These are phyloP conservation scores for Nakaseomyces uthaithaninus DNA, from an alignment of 1,139 yeast genomes.

Conservation along the genomic window DNA sequence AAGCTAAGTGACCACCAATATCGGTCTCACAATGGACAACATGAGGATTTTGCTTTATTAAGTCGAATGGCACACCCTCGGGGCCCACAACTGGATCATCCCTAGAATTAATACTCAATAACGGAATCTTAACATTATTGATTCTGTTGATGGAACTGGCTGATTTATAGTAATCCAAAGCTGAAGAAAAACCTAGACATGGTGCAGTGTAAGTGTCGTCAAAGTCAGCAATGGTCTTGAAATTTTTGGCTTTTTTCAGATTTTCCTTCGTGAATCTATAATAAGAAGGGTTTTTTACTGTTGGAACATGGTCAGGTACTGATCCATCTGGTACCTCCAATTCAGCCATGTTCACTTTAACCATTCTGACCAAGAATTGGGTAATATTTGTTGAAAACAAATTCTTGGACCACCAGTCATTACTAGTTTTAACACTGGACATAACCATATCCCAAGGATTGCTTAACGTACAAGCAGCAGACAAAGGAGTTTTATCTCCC, in stretches of 20 bases:
- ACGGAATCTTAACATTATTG: constrained; percentile 53
- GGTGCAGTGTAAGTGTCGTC: constrained; percentile 69
- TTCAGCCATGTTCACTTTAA: constrained; percentile 53
- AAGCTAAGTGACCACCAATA: constrained; percentile 82
- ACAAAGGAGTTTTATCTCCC: constrained; percentile 44
- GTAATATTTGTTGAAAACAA: constrained; percentile 64
- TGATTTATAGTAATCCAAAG: constrained; percentile 61
- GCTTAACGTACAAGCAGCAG: constrained; percentile 62
- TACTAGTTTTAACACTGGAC: constrained; percentile 44
- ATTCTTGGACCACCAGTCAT: constrained; percentile 50
- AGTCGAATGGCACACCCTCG: constrained; percentile 54
- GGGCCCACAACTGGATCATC: constrained; percentile 82
- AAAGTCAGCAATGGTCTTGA: constrained; percentile 45
- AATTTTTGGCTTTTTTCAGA: constrained; percentile 33
- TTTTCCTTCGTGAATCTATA: constrained; percentile 32
- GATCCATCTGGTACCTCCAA: constrained; percentile 34
- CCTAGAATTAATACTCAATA: constrained; percentile 55
- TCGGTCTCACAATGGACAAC: constrained; percentile 58
- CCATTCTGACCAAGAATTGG: constrained; percentile 51
- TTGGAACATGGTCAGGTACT: constrained; percentile 32
- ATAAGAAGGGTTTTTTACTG: constrained; percentile 24
- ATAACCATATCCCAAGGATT: constrained; percentile 79
- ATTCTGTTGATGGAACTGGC: constrained; percentile 59
- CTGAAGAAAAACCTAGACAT: constrained; percentile 61
- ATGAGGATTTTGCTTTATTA: constrained; percentile 60